Percentiles rank a stretch among this genome's conserved stretches.
These are phyloP conservation scores for Corrigiola litoralis DNA, from an alignment of 179 eudicot genomes.

Conservation along the genomic window DNA sequence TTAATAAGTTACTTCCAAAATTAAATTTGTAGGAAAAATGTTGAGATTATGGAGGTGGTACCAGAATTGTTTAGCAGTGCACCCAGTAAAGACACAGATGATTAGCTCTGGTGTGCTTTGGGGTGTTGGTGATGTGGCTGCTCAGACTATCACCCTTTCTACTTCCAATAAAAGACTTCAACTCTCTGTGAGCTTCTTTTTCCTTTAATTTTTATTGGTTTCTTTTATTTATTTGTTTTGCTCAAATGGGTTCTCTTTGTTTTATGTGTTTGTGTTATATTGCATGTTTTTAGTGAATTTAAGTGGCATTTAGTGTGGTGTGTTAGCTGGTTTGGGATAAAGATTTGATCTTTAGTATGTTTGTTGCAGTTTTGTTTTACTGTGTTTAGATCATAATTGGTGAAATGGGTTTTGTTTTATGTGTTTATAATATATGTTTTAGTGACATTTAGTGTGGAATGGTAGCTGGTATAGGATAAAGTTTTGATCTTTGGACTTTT, in stretches of 20 bases:
- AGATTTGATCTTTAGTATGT: too few species aligned
- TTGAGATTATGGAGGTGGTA: constrained; percentile 83
- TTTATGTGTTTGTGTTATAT: background rate
- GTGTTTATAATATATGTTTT: too few species aligned
- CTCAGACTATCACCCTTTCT: constrained; percentile 69
- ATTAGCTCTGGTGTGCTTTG: constrained; percentile 88
- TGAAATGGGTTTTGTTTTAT: too few species aligned
- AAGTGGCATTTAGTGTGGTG: background rate
- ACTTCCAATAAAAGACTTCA: constrained; percentile 33
- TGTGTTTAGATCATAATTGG: too few species aligned
- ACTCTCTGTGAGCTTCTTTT: constrained; percentile 33
- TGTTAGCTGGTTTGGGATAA: too few species aligned
- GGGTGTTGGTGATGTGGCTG: constrained; percentile 91
- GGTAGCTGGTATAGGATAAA: too few species aligned
- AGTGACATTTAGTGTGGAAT: too few species aligned
- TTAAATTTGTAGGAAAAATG: constrained; percentile 17
- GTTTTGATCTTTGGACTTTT: too few species aligned
- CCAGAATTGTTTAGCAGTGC: constrained; percentile 68
- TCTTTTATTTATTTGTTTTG: background rate
- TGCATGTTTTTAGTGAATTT: background rate
- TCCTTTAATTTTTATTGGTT: background rate
- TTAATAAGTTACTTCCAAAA: too few species aligned
- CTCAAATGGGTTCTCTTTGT: background rate
- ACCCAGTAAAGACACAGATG: constrained; percentile 95
- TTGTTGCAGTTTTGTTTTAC: too few species aligned